Base-by-base conservation (phyloP, 192 early-diverging fungal genomes). In the Paraglomus brasilianum region DNA sequence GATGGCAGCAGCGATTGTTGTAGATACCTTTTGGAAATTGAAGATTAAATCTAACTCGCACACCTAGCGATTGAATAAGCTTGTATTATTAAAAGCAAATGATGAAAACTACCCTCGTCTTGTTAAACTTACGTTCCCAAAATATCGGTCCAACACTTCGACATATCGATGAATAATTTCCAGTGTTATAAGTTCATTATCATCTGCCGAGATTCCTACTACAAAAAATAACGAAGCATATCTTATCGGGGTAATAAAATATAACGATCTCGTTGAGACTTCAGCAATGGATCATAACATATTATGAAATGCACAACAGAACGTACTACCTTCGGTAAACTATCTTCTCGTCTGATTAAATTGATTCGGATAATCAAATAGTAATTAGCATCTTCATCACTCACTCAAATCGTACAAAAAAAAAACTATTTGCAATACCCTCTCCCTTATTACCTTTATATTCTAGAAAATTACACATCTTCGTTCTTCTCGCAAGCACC, bases 381-480 rank as follows among this genome's bases (percentile, higher is more conserved):
- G 7, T 40, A 1, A 14, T 22, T 22, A 22, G 14, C 46, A 15
- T 19, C 8, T 14, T 47, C 9, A 10, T 42, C 19, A 61, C 45
- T 19, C 43, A 64, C 10, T 40, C 8, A 40, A 51, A 48, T 41
- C 8, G 17, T 40, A 21, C 19, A 60, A 17, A 72, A 72, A 58
- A 60, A 42, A 7, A 15, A 51, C 7, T 21, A 45, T 21, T 64
- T 64, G 21, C 39, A n/a, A 22, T 14, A 66, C 69, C 48, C 1
- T 30, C 30, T 30, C 30, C 30, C 30, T 3, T n/a, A 39, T 22
- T 73, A 85, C 89, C 91, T 83, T 95, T 95, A 78, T 95, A 95
- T 79, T 99, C 97, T 60, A 99, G 80, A 70, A 99, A 95, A 75
- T 99, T 99, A 82, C 95, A 98, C 91, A 97, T 96, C 78, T 95